These are phyloP conservation scores for Erodium chrysanthum DNA, from an alignment of 441 rosid genomes.

Conservation along the genomic window DNA sequence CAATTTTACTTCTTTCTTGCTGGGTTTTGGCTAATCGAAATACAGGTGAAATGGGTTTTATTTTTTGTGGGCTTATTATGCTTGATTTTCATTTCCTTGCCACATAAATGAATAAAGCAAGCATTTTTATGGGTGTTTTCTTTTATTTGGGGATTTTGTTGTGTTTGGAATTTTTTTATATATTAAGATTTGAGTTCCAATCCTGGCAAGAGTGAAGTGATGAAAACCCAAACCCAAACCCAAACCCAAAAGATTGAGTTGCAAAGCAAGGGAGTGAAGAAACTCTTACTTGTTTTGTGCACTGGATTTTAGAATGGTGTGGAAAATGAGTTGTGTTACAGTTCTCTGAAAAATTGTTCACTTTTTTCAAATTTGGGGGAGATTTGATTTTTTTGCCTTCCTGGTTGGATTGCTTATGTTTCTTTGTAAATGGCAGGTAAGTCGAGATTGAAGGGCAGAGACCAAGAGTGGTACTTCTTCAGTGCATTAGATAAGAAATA, in stretches of 20 bases:
- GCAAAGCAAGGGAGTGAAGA: too few relatives aligned
- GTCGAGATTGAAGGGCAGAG: slow-evolving; percentile 66
- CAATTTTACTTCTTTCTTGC: background rate
- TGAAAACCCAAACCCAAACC: background rate
- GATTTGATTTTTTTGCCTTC: background rate
- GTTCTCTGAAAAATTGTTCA: background rate
- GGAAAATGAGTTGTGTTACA: background rate
- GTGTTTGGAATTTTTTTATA: background rate
- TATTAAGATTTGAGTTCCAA: background rate
- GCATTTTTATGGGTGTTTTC: background rate
- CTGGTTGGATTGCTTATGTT: background rate
- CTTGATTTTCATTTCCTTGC: background rate
- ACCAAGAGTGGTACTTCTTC: slow-evolving; percentile 91
- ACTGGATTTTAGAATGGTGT: background rate
- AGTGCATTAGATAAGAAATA: slow-evolving; percentile 75
- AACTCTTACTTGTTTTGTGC: background rate
- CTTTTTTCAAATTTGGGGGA: background rate
- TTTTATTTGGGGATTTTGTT: background rate
- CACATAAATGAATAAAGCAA: background rate
- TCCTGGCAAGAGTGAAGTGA: background rate
- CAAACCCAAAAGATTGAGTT: background rate
- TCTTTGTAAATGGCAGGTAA: slow-evolving; percentile 34
- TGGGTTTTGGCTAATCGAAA: background rate
- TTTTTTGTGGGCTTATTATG: background rate
- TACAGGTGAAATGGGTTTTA: background rate